Evolutionary conservation across 345 rosid genomes (phyloP).

Genomic region (Pugionium cornutum): DNA sequence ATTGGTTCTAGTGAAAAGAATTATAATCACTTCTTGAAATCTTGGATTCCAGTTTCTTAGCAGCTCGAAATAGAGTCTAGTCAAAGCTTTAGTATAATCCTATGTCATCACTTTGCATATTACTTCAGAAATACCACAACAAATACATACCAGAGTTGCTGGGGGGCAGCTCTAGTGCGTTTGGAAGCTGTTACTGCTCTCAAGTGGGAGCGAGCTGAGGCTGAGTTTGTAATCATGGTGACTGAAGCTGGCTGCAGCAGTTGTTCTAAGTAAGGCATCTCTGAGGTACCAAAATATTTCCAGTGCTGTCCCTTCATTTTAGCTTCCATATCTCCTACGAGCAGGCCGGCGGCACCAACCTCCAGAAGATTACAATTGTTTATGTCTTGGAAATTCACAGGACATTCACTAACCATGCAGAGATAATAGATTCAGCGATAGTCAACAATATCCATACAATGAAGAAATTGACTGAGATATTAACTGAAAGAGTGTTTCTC

Average conservation of each 20-base stretch:
- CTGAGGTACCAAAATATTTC: constrained; percentile 87
- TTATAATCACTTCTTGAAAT: constrained; percentile 23
- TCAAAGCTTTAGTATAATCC: constrained; percentile 28
- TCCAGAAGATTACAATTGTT: constrained; percentile 75
- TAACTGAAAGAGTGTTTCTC: constrained; percentile 15
- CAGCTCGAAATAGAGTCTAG: constrained; percentile 19
- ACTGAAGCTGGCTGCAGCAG: constrained; percentile 87
- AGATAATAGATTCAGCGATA: constrained; percentile 21
- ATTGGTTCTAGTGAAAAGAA: constrained; percentile 12
- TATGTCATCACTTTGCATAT: constrained; percentile 21
- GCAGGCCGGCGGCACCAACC: constrained; percentile 95
- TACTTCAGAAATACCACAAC: constrained; percentile 15
- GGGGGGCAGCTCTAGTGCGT: constrained; percentile 79
- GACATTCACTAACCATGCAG: constrained; percentile 48
- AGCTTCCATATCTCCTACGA: constrained; percentile 92
- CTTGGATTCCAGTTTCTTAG: constrained; percentile 7
- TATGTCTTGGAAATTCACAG: constrained; percentile 64
- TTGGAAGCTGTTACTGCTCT: constrained; percentile 89
- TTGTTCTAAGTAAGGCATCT: constrained; percentile 95
- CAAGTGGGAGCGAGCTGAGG: constrained; percentile 74
- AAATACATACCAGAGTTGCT: constrained; percentile 69
- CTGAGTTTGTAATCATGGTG: constrained; percentile 69
- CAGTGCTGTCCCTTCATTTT: constrained; percentile 91
- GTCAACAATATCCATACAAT: constrained; percentile 26
- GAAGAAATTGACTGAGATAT: constrained; percentile 6